Evolutionary conservation across 495 filamentous ascomycete species (phyloP), one percentile per base, ranked within the genome.

Genomic region (Lindgomyces ingoldianus): DNA sequence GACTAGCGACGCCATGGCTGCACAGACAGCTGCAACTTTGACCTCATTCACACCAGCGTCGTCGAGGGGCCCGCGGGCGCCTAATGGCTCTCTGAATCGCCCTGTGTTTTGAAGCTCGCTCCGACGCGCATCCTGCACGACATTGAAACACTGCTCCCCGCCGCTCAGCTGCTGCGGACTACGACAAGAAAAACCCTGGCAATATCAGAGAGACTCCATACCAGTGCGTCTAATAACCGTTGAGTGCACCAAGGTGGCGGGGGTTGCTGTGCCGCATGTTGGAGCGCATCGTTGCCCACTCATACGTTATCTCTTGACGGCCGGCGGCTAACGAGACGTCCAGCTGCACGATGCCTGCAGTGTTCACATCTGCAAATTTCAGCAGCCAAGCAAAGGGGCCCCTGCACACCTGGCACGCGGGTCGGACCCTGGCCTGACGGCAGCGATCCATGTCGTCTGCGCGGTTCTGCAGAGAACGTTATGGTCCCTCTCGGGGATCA

Each of bases 291-390:
- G 56, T 27, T 4, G 24, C 24, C 62, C 55, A 65, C 16, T 65
- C n/a, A 57, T 9, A 16, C 22, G 24, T 14, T 18, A 4, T 10
- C 27, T 26, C 16, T 44, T 16, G 55, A 22, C 11, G 3, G 39
- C 27, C 36, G 46, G 62, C 62, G 62, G 54, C 55, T 65, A 65
- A 65, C 55, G 48, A 45, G 27, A 61, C 58, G 14, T 46, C 54
- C 3, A 21, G 41, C 42, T 61, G 48, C 58, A 53, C n/a, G 12
- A 30, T 44, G 47, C 58, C 14, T 44, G 58, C 9, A 3, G 47
- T n/a, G 2, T 24, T 44, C 54, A 46, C 54, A 57, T 57, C 48
- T 47, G 48, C 48, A 30, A 57, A 57, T 46, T 44, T 57, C 10
- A 25, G 25, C 41, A 19, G n/a, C 3, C 16, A 18, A 14, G 39